Percentiles rank a stretch among this genome's conserved stretches.
Evolutionary conservation across 108 stramenopile species (phyloP).

Genomic region (Cyclotella sp.): DNA sequence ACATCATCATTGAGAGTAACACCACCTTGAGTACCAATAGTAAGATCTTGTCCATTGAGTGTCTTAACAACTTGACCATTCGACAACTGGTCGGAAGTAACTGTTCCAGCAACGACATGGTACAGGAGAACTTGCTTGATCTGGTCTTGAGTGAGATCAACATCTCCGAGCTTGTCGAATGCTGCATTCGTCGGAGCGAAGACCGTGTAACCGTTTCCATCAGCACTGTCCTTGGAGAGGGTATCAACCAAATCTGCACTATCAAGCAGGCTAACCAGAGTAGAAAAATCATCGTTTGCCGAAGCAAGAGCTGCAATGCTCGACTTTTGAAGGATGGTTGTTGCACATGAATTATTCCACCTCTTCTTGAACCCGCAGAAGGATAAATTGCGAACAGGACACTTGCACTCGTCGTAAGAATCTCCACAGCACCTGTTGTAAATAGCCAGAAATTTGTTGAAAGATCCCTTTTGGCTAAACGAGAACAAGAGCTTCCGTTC

Average conservation of each 20-base stretch:
- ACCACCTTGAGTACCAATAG: background rate
- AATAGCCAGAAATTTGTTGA: background rate
- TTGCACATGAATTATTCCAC: background rate
- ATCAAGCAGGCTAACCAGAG: slow-evolving; percentile 29
- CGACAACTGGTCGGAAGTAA: slow-evolving; percentile 17
- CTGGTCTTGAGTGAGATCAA: slow-evolving; percentile 20
- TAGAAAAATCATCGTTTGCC: slow-evolving; percentile 24
- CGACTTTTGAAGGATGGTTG: slow-evolving; percentile 6
- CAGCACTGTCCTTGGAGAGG: slow-evolving; percentile 17
- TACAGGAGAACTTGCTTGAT: slow-evolving; percentile 22
- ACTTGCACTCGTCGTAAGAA: background rate
- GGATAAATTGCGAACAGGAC: slow-evolving; percentile 2
- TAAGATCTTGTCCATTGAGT: slow-evolving; percentile 16
- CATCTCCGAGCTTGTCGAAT: slow-evolving; percentile 33
- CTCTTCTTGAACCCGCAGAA: background rate
- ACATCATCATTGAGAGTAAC: slow-evolving; percentile 7
- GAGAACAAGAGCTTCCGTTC: background rate
- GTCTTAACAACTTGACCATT: slow-evolving; percentile 23
- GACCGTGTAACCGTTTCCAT: slow-evolving; percentile 38
- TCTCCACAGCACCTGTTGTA: slow-evolving; percentile 12
- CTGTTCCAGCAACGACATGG: slow-evolving; percentile 21
- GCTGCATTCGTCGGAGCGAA: slow-evolving; percentile 58
- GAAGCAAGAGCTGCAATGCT: slow-evolving; percentile 18
- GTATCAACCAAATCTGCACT: slow-evolving; percentile 23
- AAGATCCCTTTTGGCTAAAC: background rate